Conservation (phyloP, 2,329 filamentous ascomycete genomes). For the Penicillium sp. region DNA sequence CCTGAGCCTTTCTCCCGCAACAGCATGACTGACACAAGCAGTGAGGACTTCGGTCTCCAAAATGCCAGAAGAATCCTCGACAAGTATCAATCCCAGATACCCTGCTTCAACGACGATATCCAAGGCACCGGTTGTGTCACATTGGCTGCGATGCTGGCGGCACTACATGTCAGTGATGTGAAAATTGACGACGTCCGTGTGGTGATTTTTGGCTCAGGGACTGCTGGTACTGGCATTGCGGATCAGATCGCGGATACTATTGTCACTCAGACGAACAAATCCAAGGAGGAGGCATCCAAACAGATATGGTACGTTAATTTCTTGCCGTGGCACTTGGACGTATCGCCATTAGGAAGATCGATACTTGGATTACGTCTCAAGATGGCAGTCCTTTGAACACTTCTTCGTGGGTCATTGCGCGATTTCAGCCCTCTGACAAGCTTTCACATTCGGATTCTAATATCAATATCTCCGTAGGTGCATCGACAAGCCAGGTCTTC, state of each 20-base stretch:
- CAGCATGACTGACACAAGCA: conserved; percentile 23
- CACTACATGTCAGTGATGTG: conserved; percentile 70
- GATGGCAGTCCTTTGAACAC: not conserved
- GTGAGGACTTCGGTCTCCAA: conserved; percentile 78
- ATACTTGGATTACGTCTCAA: not conserved
- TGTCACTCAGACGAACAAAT: conserved; percentile 68
- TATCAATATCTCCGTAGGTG: conserved; percentile 56
- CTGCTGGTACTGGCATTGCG: conserved; percentile 83
- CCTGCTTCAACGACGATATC: conserved; percentile 91
- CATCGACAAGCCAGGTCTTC: conserved; percentile 79
- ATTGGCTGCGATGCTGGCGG: conserved; percentile 79
- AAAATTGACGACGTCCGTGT: conserved; percentile 72
- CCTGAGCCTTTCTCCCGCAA: not conserved
- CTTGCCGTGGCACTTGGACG: not conserved
- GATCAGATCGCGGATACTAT: conserved; percentile 85
- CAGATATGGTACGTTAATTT: conserved; percentile 74
- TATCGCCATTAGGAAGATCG: not conserved
- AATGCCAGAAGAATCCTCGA: conserved; percentile 81
- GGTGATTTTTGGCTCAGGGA: conserved; percentile 79
- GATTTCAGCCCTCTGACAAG: too few relatives aligned
- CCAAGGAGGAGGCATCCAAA: conserved; percentile 74
- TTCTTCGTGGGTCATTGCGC: not conserved
- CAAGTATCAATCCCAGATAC: conserved; percentile 72
- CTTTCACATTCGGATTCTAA: too few relatives aligned
- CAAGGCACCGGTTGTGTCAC: conserved; percentile 90